These are phyloP conservation scores for Astragalus membranaceus DNA, from an alignment of 306 rosid genomes.

Conservation along the genomic window DNA sequence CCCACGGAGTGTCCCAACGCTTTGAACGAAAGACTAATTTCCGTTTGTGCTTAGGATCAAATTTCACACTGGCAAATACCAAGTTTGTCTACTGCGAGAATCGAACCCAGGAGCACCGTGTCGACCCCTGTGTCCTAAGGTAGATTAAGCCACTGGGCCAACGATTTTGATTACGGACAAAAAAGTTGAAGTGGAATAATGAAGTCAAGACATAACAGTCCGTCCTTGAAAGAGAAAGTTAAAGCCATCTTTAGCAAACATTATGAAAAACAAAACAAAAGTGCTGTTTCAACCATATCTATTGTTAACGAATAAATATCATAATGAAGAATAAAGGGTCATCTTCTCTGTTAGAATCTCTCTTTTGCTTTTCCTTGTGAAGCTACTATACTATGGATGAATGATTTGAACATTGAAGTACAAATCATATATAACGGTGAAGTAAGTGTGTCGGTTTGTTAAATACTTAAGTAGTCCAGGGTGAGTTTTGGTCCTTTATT, in stretches of 20 bases:
- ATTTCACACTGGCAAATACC: no score
- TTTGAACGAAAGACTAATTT: no score
- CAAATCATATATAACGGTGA: background rate
- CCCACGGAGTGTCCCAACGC: no score
- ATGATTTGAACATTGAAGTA: no score
- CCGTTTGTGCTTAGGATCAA: no score
- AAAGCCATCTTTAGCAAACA: constrained; percentile 9
- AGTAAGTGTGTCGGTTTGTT: constrained; percentile 24
- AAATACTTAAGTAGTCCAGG: constrained; percentile 15
- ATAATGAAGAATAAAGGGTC: constrained; percentile 41
- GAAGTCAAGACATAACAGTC: constrained; percentile 24
- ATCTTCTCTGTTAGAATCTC: constrained; percentile 41
- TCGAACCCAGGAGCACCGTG: no score
- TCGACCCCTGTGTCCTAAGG: no score
- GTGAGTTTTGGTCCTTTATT: constrained; percentile 4
- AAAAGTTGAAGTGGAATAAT: constrained; percentile 24
- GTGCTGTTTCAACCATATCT: constrained; percentile 16
- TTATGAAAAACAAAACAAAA: background rate
- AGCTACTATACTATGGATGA: constrained; percentile 18
- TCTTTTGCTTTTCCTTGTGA: constrained; percentile 39
- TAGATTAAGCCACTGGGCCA: no score
- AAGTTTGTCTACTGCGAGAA: no score
- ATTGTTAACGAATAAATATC: constrained; percentile 12
- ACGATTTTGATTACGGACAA: no score
- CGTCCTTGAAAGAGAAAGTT: constrained; percentile 40